A percentile compares a stretch with the other conserved stretches of the same genome.
Conservation (phyloP, 345 rosid species). For the Eucalyptus camaldulensis region DNA sequence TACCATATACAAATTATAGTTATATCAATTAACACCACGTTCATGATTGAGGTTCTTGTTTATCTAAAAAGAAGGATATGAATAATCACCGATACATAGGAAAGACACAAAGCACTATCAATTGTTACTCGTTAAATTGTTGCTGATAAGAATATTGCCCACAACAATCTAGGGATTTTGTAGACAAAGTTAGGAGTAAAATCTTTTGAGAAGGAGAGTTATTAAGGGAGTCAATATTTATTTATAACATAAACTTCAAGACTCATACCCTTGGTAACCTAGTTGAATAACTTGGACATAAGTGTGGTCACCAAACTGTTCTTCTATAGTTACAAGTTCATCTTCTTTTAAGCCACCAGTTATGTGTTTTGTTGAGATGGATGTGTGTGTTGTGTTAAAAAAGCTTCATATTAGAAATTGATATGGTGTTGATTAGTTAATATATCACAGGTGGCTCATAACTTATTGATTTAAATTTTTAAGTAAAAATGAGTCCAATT, state of each 20-base stretch:
- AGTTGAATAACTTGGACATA: conserved; percentile 18
- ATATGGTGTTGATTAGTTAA: too few relatives aligned
- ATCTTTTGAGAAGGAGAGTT: background rate
- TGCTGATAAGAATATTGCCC: conserved; percentile 28
- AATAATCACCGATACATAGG: background rate
- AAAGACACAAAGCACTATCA: background rate
- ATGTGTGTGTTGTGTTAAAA: too few relatives aligned
- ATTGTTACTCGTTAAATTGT: conserved; percentile 26
- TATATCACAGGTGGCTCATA: too few relatives aligned
- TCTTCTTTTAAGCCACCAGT: background rate
- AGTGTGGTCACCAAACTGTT: conserved; percentile 19
- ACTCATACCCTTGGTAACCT: background rate
- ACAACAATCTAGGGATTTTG: conserved; percentile 18
- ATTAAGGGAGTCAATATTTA: background rate
- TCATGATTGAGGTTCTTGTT: background rate
- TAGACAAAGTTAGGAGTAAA: background rate
- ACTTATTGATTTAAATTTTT: too few relatives aligned
- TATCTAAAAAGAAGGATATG: background rate
- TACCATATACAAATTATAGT: background rate
- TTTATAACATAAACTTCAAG: background rate
- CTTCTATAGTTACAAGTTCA: background rate
- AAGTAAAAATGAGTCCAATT: too few relatives aligned
- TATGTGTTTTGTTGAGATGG: background rate
- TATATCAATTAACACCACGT: background rate
- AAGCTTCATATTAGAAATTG: too few relatives aligned